phyloP scores from a whole-genome alignment of 2,329 filamentous ascomycete genomes.

The Bretziella fagacearum region DNA sequence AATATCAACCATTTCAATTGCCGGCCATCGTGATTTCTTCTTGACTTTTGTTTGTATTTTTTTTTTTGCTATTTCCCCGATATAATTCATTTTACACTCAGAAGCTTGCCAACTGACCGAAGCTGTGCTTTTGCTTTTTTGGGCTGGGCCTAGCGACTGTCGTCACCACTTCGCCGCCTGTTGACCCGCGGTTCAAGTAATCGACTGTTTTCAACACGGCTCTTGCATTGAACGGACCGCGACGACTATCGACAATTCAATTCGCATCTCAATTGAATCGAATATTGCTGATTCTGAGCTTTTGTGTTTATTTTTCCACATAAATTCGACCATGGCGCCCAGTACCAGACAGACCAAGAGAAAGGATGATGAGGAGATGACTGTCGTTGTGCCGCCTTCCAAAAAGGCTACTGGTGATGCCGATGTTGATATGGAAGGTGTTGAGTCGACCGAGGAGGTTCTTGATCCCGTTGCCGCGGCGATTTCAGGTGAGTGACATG shows the following conservation, averaged over 20 bases:
- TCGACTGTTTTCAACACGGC: background rate
- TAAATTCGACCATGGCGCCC: slow-evolving; percentile 8
- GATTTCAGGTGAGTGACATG: slow-evolving; percentile 33
- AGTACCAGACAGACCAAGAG: slow-evolving; percentile 16
- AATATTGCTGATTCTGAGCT: background rate
- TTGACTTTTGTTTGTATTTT: no score
- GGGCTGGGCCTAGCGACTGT: no score
- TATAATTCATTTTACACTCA: background rate
- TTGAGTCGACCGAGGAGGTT: slow-evolving; percentile 31
- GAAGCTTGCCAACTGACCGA: background rate
- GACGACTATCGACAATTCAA: background rate
- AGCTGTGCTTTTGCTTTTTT: background rate
- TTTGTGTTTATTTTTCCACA: background rate
- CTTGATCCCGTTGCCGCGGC: slow-evolving; percentile 44
- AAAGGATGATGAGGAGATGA: slow-evolving; percentile 62
- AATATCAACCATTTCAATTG: background rate
- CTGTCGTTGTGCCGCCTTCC: slow-evolving; percentile 58
- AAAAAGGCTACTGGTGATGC: slow-evolving; percentile 48
- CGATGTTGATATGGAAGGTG: slow-evolving; percentile 54
- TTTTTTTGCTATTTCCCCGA: no score
- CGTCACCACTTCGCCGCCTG: slow-evolving; percentile 13
- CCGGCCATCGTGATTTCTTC: no score
- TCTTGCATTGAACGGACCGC: background rate
- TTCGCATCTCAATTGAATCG: background rate
- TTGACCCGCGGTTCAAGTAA: background rate